phyloP scores from a whole-genome alignment of 208 protist genomes.

The Endotrypanum monterogeii region DNA sequence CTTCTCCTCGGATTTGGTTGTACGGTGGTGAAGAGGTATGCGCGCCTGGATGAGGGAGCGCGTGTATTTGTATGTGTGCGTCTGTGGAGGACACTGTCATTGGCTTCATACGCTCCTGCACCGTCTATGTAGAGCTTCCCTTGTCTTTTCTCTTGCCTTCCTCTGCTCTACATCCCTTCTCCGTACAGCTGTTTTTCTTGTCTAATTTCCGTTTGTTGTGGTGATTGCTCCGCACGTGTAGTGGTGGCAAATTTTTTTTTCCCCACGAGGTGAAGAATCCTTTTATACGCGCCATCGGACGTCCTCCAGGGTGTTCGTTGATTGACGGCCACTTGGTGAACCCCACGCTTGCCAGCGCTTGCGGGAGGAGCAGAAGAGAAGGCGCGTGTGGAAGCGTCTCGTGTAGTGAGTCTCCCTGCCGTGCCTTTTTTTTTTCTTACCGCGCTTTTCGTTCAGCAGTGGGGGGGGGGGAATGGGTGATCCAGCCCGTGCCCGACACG shows the following conservation, averaged over 20 bases:
- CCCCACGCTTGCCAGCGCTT: neutral
- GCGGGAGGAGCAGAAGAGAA: neutral
- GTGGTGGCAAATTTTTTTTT: neutral
- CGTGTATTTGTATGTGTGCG: neutral
- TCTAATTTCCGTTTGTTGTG: neutral
- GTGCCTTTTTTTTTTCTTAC: neutral
- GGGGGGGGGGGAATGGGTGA: slow-evolving; percentile 11
- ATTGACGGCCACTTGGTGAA: neutral
- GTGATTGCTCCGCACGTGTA: neutral
- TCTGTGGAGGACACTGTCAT: neutral
- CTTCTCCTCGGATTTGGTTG: neutral
- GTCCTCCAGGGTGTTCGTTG: neutral
- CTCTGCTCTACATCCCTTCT: neutral
- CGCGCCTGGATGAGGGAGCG: neutral
- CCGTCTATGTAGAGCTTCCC: neutral
- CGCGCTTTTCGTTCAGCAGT: neutral
- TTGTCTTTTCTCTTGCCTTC: neutral
- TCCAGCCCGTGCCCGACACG: neutral
- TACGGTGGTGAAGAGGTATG: neutral
- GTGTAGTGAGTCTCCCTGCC: no score
- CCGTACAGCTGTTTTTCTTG: neutral
- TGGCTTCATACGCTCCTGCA: neutral
- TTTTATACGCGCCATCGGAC: neutral
- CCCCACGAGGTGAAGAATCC: neutral
- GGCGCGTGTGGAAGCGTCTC: neutral